A percentile compares a stretch with the other conserved stretches of the same genome.
phyloP scores from a whole-genome alignment of 495 filamentous ascomycete genomes.

The Pyronema domesticum region DNA sequence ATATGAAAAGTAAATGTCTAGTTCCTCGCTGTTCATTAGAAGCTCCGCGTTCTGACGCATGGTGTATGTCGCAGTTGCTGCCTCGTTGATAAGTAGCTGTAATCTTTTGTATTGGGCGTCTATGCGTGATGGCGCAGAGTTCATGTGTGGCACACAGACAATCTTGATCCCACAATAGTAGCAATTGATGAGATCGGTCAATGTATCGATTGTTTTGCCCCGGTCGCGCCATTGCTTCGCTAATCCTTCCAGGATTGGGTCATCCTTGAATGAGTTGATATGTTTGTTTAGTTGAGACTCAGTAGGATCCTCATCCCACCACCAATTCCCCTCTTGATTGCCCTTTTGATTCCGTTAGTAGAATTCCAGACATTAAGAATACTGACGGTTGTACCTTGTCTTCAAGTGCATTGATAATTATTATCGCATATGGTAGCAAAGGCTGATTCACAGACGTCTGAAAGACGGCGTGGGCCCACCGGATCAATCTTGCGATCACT shows the following conservation, averaged over 20 bases:
- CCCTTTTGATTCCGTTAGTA: neutral
- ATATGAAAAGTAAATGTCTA: slow-evolving; percentile 25
- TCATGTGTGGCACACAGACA: slow-evolving; percentile 14
- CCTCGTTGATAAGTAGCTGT: neutral
- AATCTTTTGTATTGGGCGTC: neutral
- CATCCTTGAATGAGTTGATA: slow-evolving; percentile 10
- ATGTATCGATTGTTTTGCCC: slow-evolving; percentile 5
- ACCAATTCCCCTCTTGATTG: neutral
- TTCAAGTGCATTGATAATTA: slow-evolving; percentile 25
- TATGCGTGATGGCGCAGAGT: neutral
- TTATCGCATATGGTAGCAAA: slow-evolving; percentile 25
- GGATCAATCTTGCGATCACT: slow-evolving; percentile 13
- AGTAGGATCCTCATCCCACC: slow-evolving; percentile 14
- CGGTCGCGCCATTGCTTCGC: slow-evolving; percentile 2
- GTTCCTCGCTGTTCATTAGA: slow-evolving; percentile 24
- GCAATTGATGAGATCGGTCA: slow-evolving; percentile 16
- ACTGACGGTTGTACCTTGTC: neutral
- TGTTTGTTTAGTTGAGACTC: slow-evolving; percentile 11
- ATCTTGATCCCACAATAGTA: slow-evolving; percentile 20
- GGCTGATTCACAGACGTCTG: slow-evolving; percentile 26
- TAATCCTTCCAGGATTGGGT: slow-evolving; percentile 2
- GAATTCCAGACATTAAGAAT: neutral
- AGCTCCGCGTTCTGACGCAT: slow-evolving; percentile 5
- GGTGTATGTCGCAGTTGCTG: neutral
- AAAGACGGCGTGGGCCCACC: slow-evolving; percentile 24